phyloP scores from a whole-genome alignment of 2,329 filamentous ascomycete species.

The Alternaria sp. region DNA sequence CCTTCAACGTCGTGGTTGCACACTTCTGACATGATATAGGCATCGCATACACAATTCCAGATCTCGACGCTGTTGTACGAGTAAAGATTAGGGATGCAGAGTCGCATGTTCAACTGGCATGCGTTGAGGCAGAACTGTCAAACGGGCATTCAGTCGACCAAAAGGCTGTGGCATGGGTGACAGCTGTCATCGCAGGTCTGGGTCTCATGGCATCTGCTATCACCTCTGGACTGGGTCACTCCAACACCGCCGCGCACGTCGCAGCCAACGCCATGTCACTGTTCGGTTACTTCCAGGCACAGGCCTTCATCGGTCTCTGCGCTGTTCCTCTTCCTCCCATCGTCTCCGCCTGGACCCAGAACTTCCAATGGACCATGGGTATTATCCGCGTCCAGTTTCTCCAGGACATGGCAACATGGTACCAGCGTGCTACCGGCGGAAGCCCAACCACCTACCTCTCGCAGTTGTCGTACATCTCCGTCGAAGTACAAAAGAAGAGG shows the following conservation, averaged over 20 bases:
- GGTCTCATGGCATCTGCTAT: conserved; percentile 86
- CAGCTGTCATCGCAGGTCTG: conserved; percentile 85
- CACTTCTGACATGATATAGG: conserved; percentile 50
- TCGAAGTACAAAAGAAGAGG: conserved; percentile 81
- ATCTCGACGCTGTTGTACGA: conserved; percentile 85
- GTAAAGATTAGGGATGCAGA: conserved; percentile 79
- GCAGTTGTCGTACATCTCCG: conserved; percentile 75
- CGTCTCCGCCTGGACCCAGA: conserved; percentile 92
- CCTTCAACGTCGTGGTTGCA: conserved; percentile 2
- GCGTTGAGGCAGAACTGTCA: conserved; percentile 85
- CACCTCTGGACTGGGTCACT: conserved; percentile 88
- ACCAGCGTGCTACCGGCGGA: conserved; percentile 90
- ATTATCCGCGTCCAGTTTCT: conserved; percentile 89
- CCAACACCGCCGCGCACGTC: conserved; percentile 93
- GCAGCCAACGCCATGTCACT: conserved; percentile 93
- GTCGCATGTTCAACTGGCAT: conserved; percentile 74
- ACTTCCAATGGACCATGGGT: conserved; percentile 98
- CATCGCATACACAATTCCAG: conserved; percentile 88
- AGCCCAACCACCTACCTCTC: conserved; percentile 81
- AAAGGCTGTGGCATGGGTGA: conserved; percentile 86
- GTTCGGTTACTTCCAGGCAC: conserved; percentile 92
- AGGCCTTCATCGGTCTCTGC: conserved; percentile 88
- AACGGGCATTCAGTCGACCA: conserved; percentile 94
- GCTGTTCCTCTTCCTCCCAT: conserved; percentile 84
- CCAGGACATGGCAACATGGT: conserved; percentile 92